Conservation (phyloP, 2,329 filamentous ascomycete genomes). For the Xylariaceae sp. region DNA sequence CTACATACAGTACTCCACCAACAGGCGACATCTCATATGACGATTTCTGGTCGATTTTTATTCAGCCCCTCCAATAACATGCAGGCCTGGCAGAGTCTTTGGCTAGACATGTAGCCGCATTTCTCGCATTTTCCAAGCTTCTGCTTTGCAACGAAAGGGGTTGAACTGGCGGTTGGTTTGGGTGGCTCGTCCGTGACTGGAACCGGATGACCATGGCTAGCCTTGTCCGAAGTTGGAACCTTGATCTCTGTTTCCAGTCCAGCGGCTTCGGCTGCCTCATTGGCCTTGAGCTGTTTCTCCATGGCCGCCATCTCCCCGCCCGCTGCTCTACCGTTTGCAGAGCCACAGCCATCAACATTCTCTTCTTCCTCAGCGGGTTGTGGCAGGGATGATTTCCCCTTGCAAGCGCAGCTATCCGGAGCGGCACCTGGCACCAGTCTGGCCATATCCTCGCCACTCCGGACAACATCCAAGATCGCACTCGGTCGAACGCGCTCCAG, state of each 20-base stretch:
- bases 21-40: constrained; percentile 35
- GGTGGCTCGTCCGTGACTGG: constrained; percentile 31
- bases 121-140: constrained; percentile 76
- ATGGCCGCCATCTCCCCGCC: constrained; percentile 77
- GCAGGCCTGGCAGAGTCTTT: constrained; percentile 90
- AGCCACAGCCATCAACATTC: constrained; percentile 69
- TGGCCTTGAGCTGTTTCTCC: constrained; percentile 65
- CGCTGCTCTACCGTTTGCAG: constrained; percentile 57
- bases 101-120: constrained; percentile 94
- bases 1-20: constrained; percentile 1
- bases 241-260: constrained; percentile 63
- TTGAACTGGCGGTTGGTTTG: constrained; percentile 18
- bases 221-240: constrained; percentile 26
- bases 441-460: constrained; percentile 95
- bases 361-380: constrained; percentile 41
- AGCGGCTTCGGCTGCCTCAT: constrained; percentile 54
- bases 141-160: constrained; percentile 49
- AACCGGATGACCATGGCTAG: constrained; percentile 31
- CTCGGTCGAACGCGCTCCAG: constrained; percentile 89
- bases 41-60: constrained; percentile 61
- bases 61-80: constrained; percentile 85
- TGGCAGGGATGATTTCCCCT: constrained; percentile 34
- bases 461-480: constrained; percentile 89
- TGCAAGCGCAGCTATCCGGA: constrained; percentile 42
- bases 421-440: constrained; percentile 65